Conservation (phyloP, 2,329 filamentous ascomycete species). For the Colletotrichum sp. region DNA sequence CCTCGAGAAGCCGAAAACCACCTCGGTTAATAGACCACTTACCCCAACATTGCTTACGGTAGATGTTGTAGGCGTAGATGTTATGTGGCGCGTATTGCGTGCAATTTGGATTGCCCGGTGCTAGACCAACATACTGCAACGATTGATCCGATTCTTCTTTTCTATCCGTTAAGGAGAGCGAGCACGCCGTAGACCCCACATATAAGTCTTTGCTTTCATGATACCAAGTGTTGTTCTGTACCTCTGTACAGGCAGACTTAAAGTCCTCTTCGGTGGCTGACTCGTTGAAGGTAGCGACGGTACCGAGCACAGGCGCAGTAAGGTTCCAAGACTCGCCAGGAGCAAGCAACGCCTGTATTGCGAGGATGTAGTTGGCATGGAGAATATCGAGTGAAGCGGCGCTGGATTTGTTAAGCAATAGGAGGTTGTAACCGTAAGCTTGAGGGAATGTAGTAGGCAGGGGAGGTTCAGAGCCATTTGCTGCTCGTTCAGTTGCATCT, state of each 20-base stretch:
- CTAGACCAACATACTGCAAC: neutral
- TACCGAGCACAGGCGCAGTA: neutral
- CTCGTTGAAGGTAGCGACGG: neutral
- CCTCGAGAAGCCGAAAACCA: neutral
- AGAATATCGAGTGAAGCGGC: neutral
- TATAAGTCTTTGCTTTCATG: no score
- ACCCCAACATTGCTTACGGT: rapidly evolving
- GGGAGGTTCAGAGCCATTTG: neutral
- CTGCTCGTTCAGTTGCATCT: neutral
- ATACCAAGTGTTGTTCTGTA: no score
- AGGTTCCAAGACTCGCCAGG: neutral
- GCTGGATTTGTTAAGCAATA: neutral
- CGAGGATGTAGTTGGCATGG: rapidly evolving
- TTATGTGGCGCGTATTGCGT: neutral
- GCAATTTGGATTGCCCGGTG: neutral
- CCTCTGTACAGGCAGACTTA: no score
- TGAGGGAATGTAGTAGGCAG: neutral
- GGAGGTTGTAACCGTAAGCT: neutral
- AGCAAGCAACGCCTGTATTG: rapidly evolving
- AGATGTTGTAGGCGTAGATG: neutral
- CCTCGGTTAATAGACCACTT: neutral
- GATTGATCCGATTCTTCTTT: neutral
- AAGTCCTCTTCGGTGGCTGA: no score
- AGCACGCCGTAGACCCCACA: no score
- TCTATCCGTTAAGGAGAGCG: no score